Conservation (phyloP, 192 early-diverging fungal species). For the Coemansia umbellata region DNA sequence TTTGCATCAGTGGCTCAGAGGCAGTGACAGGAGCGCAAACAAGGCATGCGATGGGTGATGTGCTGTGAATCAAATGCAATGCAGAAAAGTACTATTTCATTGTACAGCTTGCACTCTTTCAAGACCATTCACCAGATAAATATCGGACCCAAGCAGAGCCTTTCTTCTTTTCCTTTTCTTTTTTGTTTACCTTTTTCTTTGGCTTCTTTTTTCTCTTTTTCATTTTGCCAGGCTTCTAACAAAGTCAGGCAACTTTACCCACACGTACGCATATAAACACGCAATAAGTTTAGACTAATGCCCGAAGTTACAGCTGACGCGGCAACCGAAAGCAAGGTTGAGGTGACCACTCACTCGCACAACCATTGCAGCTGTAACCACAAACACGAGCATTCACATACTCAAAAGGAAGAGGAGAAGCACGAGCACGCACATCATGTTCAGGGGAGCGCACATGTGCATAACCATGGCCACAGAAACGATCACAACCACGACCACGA, state of each 20-base stretch:
- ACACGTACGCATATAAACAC: neutral
- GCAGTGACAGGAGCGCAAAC: too few species aligned
- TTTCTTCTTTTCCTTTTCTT: neutral
- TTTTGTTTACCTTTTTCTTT: neutral
- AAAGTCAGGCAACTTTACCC: too few species aligned
- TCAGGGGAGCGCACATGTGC: conserved; percentile 1
- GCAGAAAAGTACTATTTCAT: too few species aligned
- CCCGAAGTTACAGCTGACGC: conserved; percentile 9
- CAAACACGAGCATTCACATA: conserved; percentile 2
- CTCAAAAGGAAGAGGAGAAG: neutral
- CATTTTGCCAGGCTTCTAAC: neutral
- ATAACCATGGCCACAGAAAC: conserved; percentile 4
- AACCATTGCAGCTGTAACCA: conserved; percentile 11
- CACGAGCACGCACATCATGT: neutral
- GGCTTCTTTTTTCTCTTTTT: neutral
- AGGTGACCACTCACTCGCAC: neutral
- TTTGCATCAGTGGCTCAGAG: too few species aligned
- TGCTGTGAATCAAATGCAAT: too few species aligned
- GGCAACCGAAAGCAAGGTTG: neutral
- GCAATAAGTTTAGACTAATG: neutral
- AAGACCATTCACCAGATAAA: too few species aligned
- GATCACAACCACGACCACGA: conserved; percentile 9
- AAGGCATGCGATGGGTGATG: too few species aligned
- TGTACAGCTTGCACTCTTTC: too few species aligned
- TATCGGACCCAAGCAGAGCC: too few species aligned